Conservation (phyloP, 345 rosid genomes). For the Gossypium anomalum region DNA sequence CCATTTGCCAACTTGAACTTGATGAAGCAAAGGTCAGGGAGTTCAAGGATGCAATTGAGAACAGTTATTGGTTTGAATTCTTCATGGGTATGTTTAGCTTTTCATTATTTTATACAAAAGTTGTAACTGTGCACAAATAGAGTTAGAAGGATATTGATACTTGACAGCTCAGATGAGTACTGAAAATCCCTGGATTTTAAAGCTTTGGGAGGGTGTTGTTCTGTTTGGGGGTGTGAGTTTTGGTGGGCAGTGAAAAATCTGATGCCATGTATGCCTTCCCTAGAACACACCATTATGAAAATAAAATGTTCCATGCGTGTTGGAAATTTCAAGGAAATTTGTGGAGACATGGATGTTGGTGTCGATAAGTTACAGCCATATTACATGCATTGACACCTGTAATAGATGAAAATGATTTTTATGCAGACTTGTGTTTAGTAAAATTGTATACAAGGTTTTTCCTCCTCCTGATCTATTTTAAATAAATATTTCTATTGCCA, state of each 20-base stretch:
- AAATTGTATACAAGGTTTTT: not conserved
- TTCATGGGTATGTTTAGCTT: slow-evolving; percentile 73
- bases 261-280: not conserved
- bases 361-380: not conserved
- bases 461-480: not conserved
- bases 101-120: not conserved
- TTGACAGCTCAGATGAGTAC: not conserved
- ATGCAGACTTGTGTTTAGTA: not conserved
- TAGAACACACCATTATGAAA: not conserved
- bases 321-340: not conserved
- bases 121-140: not conserved
- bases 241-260: not conserved
- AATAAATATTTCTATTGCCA: not conserved
- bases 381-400: slow-evolving; percentile 4
- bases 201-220: not conserved
- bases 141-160: not conserved
- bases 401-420: slow-evolving; percentile 5
- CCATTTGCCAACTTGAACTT: slow-evolving; percentile 62
- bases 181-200: not conserved
- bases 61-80: slow-evolving; percentile 90
- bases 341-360: not conserved
- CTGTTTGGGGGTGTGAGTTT: not conserved
- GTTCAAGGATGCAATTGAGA: slow-evolving; percentile 90
- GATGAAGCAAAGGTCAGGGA: slow-evolving; percentile 69
- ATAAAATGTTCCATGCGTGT: not conserved